A percentile compares a stretch with the other conserved stretches of the same genome.
phyloP scores from a whole-genome alignment of 345 rosid species.

The Sisymbrium altissimum region DNA sequence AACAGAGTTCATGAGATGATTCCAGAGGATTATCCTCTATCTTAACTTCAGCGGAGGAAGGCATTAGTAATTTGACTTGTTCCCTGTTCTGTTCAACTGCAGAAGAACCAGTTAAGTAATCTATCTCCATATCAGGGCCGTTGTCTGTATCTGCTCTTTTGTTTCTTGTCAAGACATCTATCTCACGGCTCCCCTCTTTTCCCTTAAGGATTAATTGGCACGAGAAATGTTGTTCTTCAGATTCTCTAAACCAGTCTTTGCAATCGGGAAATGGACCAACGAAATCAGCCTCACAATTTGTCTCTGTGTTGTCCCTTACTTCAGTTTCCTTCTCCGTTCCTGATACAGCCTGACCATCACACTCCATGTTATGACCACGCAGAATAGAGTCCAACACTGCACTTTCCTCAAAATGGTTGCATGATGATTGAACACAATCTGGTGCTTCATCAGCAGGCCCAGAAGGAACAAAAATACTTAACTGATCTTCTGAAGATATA shows the following conservation, averaged over 20 bases:
- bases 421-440: slow-evolving; percentile 29
- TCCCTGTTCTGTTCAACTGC: slow-evolving; percentile 22
- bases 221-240: slow-evolving; percentile 30
- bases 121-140: slow-evolving; percentile 18
- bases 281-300: slow-evolving; percentile 16
- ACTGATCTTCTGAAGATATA: slow-evolving; percentile 24
- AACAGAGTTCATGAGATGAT: slow-evolving; percentile 12
- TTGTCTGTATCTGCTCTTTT: slow-evolving; percentile 25
- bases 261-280: slow-evolving; percentile 13
- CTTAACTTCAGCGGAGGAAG: slow-evolving; percentile 31
- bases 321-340: slow-evolving; percentile 25
- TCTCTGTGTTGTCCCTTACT: slow-evolving; percentile 13
- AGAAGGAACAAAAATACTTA: background rate
- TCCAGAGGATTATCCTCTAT: slow-evolving; percentile 28
- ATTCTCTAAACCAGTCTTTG: slow-evolving; percentile 24
- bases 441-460: slow-evolving; percentile 25
- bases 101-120: slow-evolving; percentile 7
- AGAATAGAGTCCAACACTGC: slow-evolving; percentile 4
- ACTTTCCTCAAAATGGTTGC: slow-evolving; percentile 27
- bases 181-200: slow-evolving; percentile 30
- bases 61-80: slow-evolving; percentile 14
- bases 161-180: slow-evolving; percentile 25
- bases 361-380: slow-evolving; percentile 27
- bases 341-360: slow-evolving; percentile 31
- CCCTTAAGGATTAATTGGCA: slow-evolving; percentile 19